Conservation (phyloP, 805 yeast genomes). For the Cyberlindnera subsufficiens region DNA sequence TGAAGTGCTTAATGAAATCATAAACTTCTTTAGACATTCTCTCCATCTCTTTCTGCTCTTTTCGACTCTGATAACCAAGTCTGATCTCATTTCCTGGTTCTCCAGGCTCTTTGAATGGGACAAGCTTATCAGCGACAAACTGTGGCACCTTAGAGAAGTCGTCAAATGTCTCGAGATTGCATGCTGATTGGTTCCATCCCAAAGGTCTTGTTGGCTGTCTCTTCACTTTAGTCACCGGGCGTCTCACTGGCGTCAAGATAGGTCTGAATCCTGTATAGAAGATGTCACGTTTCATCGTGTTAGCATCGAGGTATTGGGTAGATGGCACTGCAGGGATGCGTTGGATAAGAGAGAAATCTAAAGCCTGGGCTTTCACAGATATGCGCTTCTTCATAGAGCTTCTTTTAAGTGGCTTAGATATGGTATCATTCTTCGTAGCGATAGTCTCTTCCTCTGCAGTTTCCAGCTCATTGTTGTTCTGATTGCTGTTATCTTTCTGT, state of each 20-base stretch:
- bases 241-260: constrained; percentile 18
- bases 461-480: constrained; percentile 4
- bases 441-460: not conserved
- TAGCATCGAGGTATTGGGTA: constrained; percentile 19
- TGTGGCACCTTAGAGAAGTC: constrained; percentile 22
- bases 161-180: constrained; percentile 19
- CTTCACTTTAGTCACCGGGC: constrained; percentile 13
- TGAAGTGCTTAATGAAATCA: constrained; percentile 20
- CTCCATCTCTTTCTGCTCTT: constrained; percentile 19
- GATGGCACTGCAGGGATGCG: constrained; percentile 20
- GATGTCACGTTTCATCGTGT: constrained; percentile 16
- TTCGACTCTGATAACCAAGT: constrained; percentile 17
- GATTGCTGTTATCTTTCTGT: constrained; percentile 5
- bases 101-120: constrained; percentile 18
- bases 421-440: not conserved
- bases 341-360: not conserved
- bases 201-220: constrained; percentile 19
- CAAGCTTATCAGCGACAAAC: constrained; percentile 21
- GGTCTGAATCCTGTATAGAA: constrained; percentile 23
- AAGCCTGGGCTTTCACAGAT: constrained; percentile 4
- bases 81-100: constrained; percentile 22
- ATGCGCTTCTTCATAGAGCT: constrained; percentile 8
- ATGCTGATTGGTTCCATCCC: constrained; percentile 23
- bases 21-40: constrained; percentile 15
- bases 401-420: not conserved